phyloP scores from a whole-genome alignment of 2,329 filamentous ascomycete genomes.

The Ophiocordyceps camponoti-saundersi region DNA sequence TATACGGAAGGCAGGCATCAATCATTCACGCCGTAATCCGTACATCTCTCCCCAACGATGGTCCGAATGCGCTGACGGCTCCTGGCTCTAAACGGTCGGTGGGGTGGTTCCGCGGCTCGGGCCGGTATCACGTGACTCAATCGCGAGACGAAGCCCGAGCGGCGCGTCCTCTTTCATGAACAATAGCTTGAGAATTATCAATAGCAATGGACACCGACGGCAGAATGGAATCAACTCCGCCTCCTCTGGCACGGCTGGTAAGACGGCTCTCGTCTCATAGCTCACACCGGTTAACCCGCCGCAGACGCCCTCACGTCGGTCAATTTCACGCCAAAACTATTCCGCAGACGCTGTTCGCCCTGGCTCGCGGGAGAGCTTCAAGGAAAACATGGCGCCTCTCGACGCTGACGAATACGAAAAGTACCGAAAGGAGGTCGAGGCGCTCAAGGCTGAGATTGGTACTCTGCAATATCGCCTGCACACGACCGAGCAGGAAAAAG shows the following conservation, averaged over 20 bases:
- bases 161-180: not conserved
- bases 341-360: slow-evolving; percentile 23
- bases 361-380: slow-evolving; percentile 39
- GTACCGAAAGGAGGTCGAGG: slow-evolving; percentile 45
- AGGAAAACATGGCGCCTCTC: slow-evolving; percentile 40
- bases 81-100: not conserved
- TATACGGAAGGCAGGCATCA: no score
- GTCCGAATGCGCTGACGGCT: not conserved
- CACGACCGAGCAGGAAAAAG: slow-evolving; percentile 74
- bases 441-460: slow-evolving; percentile 77
- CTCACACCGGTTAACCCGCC: slow-evolving; percentile 18
- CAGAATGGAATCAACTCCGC: not conserved
- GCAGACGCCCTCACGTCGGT: slow-evolving; percentile 25
- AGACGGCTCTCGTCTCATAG: not conserved
- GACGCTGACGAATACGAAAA: slow-evolving; percentile 43
- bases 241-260: not conserved
- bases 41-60: not conserved
- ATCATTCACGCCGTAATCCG: no score
- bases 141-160: not conserved
- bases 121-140: not conserved
- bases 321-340: slow-evolving; percentile 23
- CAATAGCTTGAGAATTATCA: not conserved
- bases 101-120: not conserved
- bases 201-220: not conserved
- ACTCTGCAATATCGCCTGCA: slow-evolving; percentile 77